Conservation (phyloP, 495 filamentous ascomycete genomes). For the Penicillium simplicissimum region DNA sequence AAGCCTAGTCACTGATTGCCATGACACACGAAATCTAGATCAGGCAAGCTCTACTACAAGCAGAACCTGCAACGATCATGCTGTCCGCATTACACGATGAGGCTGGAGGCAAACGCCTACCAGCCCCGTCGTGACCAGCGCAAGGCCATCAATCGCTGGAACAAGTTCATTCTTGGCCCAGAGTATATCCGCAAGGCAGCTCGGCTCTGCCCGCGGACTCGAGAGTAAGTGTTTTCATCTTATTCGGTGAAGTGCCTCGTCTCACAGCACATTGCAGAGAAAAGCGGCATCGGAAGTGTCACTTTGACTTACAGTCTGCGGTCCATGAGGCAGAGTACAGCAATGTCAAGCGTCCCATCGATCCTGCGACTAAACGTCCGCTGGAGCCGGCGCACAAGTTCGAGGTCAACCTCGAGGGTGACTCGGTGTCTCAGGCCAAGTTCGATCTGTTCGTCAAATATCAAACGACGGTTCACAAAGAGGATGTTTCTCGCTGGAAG, state of each 20-base stretch:
- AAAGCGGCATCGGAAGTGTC: slow-evolving; percentile 67
- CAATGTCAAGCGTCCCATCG: slow-evolving; percentile 54
- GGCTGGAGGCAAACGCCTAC: slow-evolving; percentile 72
- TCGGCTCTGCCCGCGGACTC: slow-evolving; percentile 70
- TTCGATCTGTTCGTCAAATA: slow-evolving; percentile 80
- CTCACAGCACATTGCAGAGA: slow-evolving; percentile 50
- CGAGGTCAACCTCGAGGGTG: slow-evolving; percentile 74
- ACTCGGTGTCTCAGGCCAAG: slow-evolving; percentile 86
- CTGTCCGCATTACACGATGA: slow-evolving; percentile 94
- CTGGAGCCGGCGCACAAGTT: slow-evolving; percentile 77
- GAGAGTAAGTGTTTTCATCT: slow-evolving; percentile 55
- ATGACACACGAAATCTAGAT: slow-evolving; percentile 47
- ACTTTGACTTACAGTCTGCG: slow-evolving; percentile 70
- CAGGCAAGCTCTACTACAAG: slow-evolving; percentile 85
- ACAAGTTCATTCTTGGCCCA: slow-evolving; percentile 77
- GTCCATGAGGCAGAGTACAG: slow-evolving; percentile 72
- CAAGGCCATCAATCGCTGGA: slow-evolving; percentile 88
- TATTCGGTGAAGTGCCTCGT: neutral
- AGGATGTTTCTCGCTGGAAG: slow-evolving; percentile 66
- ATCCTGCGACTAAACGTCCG: slow-evolving; percentile 53
- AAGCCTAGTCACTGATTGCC: neutral
- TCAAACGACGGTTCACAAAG: slow-evolving; percentile 77
- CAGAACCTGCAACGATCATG: slow-evolving; percentile 81
- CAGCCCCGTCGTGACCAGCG: slow-evolving; percentile 78
- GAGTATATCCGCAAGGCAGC: slow-evolving; percentile 73